A percentile compares a stretch with the other conserved stretches of the same genome.
Evolutionary conservation across 805 yeast species (phyloP).

Genomic region (Ogataea paraovalis): DNA sequence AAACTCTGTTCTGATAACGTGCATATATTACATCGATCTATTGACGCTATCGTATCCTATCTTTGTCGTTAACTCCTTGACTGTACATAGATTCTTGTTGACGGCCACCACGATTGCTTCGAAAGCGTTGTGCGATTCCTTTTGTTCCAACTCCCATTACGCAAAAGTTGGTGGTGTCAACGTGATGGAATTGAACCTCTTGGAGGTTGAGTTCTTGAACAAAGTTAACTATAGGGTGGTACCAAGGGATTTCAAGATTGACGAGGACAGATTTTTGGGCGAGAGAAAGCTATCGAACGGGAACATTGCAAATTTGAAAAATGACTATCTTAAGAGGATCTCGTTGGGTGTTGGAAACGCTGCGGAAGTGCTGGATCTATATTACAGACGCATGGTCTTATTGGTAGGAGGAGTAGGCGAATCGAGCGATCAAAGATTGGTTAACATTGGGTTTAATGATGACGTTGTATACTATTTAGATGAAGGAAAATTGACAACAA

Average conservation of each 20-base stretch:
- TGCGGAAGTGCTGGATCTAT: conserved; percentile 41
- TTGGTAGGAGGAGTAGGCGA: conserved; percentile 38
- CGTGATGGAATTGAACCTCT: conserved; percentile 71
- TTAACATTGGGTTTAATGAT: conserved; percentile 30
- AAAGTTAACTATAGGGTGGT: conserved; percentile 76
- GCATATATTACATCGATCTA: conserved; percentile 88
- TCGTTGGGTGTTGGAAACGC: conserved; percentile 30
- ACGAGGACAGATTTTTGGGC: conserved; percentile 28
- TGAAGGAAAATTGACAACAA: neutral
- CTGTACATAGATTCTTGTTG: conserved; percentile 86
- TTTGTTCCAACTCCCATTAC: conserved; percentile 89
- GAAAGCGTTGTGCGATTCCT: conserved; percentile 88
- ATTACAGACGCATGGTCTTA: conserved; percentile 46
- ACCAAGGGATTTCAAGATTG: conserved; percentile 42
- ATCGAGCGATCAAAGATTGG: conserved; percentile 14
- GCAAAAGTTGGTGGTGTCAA: conserved; percentile 96
- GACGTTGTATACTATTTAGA: conserved; percentile 19
- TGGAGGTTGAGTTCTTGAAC: conserved; percentile 82
- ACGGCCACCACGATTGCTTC: conserved; percentile 90
- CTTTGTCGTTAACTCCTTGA: conserved; percentile 83
- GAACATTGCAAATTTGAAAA: conserved; percentile 17
- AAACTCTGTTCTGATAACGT: conserved; percentile 72
- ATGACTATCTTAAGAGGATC: conserved; percentile 26
- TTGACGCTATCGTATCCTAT: conserved; percentile 71
- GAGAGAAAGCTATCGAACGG: conserved; percentile 22